Base-by-base conservation (phyloP, 2,329 filamentous ascomycete species). In the Fusarium sp. region DNA sequence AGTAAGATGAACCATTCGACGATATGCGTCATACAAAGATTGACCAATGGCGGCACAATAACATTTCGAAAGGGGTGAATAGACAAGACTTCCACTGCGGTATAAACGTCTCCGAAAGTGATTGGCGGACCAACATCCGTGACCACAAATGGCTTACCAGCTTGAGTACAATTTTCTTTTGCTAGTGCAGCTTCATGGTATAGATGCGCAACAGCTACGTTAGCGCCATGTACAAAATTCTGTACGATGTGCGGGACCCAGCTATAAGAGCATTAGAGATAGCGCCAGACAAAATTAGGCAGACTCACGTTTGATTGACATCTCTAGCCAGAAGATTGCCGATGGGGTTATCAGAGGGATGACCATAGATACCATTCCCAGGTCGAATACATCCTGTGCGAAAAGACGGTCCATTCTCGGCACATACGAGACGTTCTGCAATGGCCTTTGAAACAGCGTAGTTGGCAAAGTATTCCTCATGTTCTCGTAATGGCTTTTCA, bases 301-400 rank as follows among this genome's bases (percentile, higher is more conserved):
- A 17, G 7, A 9, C 56, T 36, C 32, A 58, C 64, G 64, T 69
- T 8, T 38, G 53, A 11, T 55, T 26, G 15, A 32, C 17, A 13
- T 42, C 42, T 20, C 20, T 30, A 18, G 39, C 14, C 6, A 70
- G 50, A 6, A 69, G 22, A 11, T 10, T 20, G 3, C 65, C 58
- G 5, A 70, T 35, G 3, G 28, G 45, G 2, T 65, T 65, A 10
- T 70, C 66, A 6, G 36, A 65, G 4, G 59, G 53, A 18, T 70
- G 22, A 1, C 45, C 67, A 22, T 65, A 70, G 6, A 70, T 44
- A 14, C 54, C 59, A 11, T 70, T 70, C 2, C 53, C 66, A 22
- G 67, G 67, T 24, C 59, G 53, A 8, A 70, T 70, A 10, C 65
- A 69, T 17, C 67, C 67, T 20, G 66, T 55, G 10, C 67, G 36